Evolutionary conservation across 805 yeast species (phyloP).

Genomic region (Kodamaea fukazawae): DNA sequence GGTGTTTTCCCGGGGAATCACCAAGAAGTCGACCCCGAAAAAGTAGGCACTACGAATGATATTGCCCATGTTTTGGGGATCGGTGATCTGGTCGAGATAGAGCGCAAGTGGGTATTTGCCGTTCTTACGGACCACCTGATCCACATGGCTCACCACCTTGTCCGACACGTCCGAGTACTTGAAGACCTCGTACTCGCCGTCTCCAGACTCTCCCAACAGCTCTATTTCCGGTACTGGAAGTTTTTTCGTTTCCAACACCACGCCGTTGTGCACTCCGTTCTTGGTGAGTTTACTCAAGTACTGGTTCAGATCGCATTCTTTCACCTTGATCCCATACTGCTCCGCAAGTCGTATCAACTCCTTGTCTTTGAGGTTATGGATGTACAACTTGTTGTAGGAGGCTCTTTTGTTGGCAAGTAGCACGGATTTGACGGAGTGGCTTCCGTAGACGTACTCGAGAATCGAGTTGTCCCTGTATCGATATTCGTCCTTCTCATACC

Average conservation of each 20-base stretch:
- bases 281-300: conserved; percentile 59
- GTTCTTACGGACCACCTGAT: conserved; percentile 6
- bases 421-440: conserved; percentile 72
- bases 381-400: conserved; percentile 48
- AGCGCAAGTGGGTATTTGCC: conserved; percentile 59
- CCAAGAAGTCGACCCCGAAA: conserved; percentile 78
- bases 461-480: conserved; percentile 1
- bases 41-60: conserved; percentile 75
- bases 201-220: conserved; percentile 21
- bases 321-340: conserved; percentile 37
- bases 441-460: conserved; percentile 70
- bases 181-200: conserved; percentile 14
- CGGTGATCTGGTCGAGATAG: conserved; percentile 75
- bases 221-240: conserved; percentile 32
- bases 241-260: conserved; percentile 66
- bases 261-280: conserved; percentile 78
- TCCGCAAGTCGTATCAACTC: conserved; percentile 48
- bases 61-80: conserved; percentile 87
- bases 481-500: conserved; percentile 8
- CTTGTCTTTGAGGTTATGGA: conserved; percentile 41
- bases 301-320: conserved; percentile 40
- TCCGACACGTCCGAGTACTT: conserved; percentile 21
- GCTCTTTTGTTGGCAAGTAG: conserved; percentile 53
- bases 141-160: conserved; percentile 16
- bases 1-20: conserved; percentile 65